phyloP scores from a whole-genome alignment of 2,329 filamentous ascomycete genomes.

The Arachnopeziza araneosa region DNA sequence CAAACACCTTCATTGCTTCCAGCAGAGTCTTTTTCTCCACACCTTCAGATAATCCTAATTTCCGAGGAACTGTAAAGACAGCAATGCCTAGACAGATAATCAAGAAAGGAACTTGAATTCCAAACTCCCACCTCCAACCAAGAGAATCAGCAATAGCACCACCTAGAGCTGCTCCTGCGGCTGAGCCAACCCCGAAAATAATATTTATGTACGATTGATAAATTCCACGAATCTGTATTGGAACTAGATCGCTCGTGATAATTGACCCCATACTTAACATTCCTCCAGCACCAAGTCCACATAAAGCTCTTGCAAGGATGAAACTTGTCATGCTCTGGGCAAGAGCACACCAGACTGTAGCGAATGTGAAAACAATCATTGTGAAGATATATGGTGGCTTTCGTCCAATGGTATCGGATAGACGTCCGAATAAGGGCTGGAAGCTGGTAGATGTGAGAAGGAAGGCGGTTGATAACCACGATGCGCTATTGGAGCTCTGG shows the following conservation, averaged over 20 bases:
- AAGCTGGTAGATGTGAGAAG: conserved; percentile 71
- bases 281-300: conserved; percentile 68
- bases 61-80: conserved; percentile 42
- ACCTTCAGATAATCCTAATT: conserved; percentile 44
- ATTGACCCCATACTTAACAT: conserved; percentile 64
- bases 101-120: conserved; percentile 51
- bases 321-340: conserved; percentile 64
- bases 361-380: conserved; percentile 55
- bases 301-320: conserved; percentile 64
- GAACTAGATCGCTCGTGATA: conserved; percentile 68
- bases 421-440: conserved; percentile 66
- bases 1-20: conserved; percentile 51
- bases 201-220: conserved; percentile 70
- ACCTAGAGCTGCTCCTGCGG: conserved; percentile 62
- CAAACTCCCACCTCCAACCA: conserved; percentile 71
- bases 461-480: conserved; percentile 78
- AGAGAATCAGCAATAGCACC: conserved; percentile 64
- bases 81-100: conserved; percentile 42
- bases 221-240: conserved; percentile 57
- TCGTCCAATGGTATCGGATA: conserved; percentile 69
- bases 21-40: conserved; percentile 38
- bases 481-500: conserved; percentile 69
- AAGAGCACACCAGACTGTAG: conserved; percentile 64
- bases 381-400: conserved; percentile 60
- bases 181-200: conserved; percentile 52